Percentiles rank a stretch among this genome's conserved stretches.
These are phyloP conservation scores for Kwoniella newhampshirensis DNA, from an alignment of 768 basidiomycete species.

Conservation along the genomic window DNA sequence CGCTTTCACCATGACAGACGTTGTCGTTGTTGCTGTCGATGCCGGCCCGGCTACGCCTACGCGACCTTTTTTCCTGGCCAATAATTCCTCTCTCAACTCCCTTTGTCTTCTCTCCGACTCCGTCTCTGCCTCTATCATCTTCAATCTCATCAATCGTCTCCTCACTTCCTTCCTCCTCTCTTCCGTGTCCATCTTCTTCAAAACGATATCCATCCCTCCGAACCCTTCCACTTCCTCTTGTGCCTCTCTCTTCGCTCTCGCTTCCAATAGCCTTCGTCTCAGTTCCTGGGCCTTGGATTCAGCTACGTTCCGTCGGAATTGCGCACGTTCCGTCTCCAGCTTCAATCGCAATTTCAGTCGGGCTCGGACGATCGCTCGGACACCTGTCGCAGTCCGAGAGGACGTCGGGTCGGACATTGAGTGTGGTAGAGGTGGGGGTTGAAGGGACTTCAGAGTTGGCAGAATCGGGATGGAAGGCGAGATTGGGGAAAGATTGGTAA, in stretches of 20 bases:
- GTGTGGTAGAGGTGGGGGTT: constrained; percentile 7
- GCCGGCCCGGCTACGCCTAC: background rate
- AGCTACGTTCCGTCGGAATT: constrained; percentile 15
- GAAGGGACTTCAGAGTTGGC: background rate
- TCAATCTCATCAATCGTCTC: constrained; percentile 39
- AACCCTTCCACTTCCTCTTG: constrained; percentile 17
- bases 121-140: constrained; percentile 46
- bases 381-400: constrained; percentile 5
- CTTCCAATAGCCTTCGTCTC: constrained; percentile 25
- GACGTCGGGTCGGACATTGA: constrained; percentile 13
- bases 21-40: no score
- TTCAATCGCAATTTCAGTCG: constrained; percentile 32
- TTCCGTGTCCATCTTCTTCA: constrained; percentile 30
- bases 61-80: constrained; percentile 32
- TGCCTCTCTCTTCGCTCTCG: constrained; percentile 22
- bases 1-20: no score
- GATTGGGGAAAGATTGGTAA: no score
- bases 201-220: constrained; percentile 24
- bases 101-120: constrained; percentile 35
- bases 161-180: constrained; percentile 35
- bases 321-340: constrained; percentile 28
- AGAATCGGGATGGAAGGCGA: background rate
- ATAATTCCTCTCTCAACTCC: constrained; percentile 40
- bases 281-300: constrained; percentile 37
- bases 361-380: constrained; percentile 32